A percentile compares a stretch with the other conserved stretches of the same genome.
Evolutionary conservation across 1,284 basidiomycete genomes (phyloP).

Genomic region (Moesziomyces parantarcticus): DNA sequence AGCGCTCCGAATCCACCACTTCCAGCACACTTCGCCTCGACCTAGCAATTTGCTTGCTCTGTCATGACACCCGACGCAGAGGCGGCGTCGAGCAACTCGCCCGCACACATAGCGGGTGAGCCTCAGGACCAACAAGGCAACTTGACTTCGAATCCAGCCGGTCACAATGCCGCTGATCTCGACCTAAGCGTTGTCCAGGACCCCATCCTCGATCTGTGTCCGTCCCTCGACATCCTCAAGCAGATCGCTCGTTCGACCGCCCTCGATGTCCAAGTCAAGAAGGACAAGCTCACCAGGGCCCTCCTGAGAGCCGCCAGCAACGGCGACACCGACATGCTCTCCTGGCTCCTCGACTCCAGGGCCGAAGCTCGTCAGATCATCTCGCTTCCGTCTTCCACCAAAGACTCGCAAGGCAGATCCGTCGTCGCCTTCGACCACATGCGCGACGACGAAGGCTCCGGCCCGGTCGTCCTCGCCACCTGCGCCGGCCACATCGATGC

Average conservation of each 20-base stretch:
- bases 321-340: constrained; percentile 58
- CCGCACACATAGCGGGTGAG: background rate
- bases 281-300: constrained; percentile 30
- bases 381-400: constrained; percentile 6
- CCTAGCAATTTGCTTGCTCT: background rate
- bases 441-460: constrained; percentile 53
- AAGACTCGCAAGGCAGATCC: constrained; percentile 14
- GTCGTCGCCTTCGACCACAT: constrained; percentile 27
- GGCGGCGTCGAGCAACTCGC: background rate
- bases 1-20: no score
- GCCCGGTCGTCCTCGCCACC: constrained; percentile 57
- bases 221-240: constrained; percentile 47
- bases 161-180: constrained; percentile 11
- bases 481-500: constrained; percentile 58
- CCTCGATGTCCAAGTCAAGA: constrained; percentile 15
- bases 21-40: no score
- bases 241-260: constrained; percentile 24
- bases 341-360: constrained; percentile 52
- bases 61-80: background rate
- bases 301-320: constrained; percentile 51
- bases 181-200: constrained; percentile 40
- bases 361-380: constrained; percentile 31
- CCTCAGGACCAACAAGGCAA: background rate
- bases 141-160: background rate
- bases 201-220: constrained; percentile 52